Conservation (phyloP, 2,329 filamentous ascomycete genomes). For the Ambrosiella cleistominuta region DNA sequence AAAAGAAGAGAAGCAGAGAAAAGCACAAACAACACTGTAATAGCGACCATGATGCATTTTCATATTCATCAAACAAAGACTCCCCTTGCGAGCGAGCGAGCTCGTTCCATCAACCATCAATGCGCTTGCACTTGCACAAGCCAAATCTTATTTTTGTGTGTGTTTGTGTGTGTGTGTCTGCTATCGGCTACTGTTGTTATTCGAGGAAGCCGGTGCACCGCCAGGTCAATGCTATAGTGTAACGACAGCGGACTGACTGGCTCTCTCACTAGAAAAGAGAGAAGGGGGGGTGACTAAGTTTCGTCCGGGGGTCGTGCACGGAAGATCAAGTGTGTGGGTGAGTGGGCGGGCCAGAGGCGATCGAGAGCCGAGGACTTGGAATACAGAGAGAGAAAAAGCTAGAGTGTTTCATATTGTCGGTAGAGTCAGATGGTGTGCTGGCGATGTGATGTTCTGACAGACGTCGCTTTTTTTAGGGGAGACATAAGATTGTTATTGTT, state of each 20-base stretch:
- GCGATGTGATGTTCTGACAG: background rate
- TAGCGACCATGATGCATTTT: conserved; percentile 1
- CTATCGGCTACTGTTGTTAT: too few species aligned
- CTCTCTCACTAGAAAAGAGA: too few species aligned
- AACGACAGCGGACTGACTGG: too few species aligned
- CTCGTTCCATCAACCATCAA: background rate
- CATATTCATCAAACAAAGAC: background rate
- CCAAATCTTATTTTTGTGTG: too few species aligned
- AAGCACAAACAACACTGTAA: background rate
- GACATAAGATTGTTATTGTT: background rate
- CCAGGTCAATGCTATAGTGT: too few species aligned
- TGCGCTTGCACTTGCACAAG: background rate
- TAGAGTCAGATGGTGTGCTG: background rate
- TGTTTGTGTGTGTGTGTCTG: too few species aligned
- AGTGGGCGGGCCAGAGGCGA: background rate
- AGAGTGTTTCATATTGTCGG: background rate
- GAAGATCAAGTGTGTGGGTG: too few species aligned
- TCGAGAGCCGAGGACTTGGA: background rate
- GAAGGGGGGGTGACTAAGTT: too few species aligned
- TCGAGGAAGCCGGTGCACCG: too few species aligned
- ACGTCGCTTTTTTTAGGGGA: background rate
- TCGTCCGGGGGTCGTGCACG: too few species aligned
- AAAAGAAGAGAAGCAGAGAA: conserved; percentile 2
- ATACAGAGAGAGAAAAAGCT: background rate
- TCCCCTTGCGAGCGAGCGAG: background rate